Evolutionary conservation across 352 stramenopile genomes (phyloP).

Genomic region (Blastocystis sp.): DNA sequence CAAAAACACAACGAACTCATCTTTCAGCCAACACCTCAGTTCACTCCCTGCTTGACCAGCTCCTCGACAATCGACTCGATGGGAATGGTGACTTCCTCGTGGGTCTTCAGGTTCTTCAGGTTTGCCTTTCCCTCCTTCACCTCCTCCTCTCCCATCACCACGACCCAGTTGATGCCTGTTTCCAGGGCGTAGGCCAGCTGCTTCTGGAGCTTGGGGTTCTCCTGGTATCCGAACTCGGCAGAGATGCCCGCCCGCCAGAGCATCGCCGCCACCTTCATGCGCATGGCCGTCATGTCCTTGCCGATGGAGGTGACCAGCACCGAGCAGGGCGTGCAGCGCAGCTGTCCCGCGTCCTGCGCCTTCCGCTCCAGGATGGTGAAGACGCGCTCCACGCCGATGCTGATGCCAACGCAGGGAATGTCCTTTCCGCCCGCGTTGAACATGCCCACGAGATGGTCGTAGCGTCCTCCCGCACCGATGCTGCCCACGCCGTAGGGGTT

Average conservation of each 20-base stretch:
- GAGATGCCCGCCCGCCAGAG: slow-evolving; percentile 77
- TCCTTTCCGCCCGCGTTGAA: slow-evolving; percentile 69
- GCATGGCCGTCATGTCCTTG: slow-evolving; percentile 64
- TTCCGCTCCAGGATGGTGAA: slow-evolving; percentile 91
- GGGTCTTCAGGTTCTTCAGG: slow-evolving; percentile 84
- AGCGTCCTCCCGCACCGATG: slow-evolving; percentile 88
- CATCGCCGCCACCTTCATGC: slow-evolving; percentile 66
- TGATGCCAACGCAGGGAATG: slow-evolving; percentile 92
- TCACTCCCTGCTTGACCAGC: slow-evolving; percentile 29
- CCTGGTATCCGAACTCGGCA: slow-evolving; percentile 83
- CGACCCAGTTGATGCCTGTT: slow-evolving; percentile 85
- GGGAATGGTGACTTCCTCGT: slow-evolving; percentile 70
- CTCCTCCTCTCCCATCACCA: slow-evolving; percentile 89
- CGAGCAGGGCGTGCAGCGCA: slow-evolving; percentile 48
- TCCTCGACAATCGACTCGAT: slow-evolving; percentile 45
- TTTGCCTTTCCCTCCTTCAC: slow-evolving; percentile 81
- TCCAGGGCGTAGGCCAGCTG: slow-evolving; percentile 85
- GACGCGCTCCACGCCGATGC: slow-evolving; percentile 92
- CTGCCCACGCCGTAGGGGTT: slow-evolving; percentile 78
- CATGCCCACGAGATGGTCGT: slow-evolving; percentile 90
- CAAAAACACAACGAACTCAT: slow-evolving; percentile 41
- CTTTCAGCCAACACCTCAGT: background rate
- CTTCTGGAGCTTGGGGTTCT: slow-evolving; percentile 92
- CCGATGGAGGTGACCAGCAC: slow-evolving; percentile 84
- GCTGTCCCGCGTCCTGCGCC: slow-evolving; percentile 63